phyloP scores from a whole-genome alignment of 2,329 filamentous ascomycete genomes.

The Mycosphaerella sp. region DNA sequence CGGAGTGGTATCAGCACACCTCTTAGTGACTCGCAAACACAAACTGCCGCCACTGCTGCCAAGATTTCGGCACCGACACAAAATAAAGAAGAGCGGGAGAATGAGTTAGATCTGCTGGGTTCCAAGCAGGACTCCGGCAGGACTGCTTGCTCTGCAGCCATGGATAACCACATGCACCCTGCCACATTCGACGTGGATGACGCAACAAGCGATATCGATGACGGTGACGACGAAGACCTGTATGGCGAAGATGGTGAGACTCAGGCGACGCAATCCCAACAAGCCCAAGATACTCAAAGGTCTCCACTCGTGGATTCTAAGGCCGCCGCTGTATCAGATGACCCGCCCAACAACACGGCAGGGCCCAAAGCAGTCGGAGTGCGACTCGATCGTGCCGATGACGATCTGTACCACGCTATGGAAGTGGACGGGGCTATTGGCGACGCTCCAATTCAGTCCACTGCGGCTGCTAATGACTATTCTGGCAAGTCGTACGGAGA shows the following conservation, averaged over 20 bases:
- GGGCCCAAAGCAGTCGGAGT: not conserved
- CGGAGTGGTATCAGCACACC: not conserved
- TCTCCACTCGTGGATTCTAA: not conserved
- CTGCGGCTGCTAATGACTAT: not conserved
- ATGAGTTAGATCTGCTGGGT: slow-evolving; percentile 11
- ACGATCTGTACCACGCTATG: slow-evolving; percentile 10
- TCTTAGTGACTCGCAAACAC: not conserved
- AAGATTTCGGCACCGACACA: slow-evolving; percentile 8
- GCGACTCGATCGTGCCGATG: not conserved
- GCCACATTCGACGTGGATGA: not conserved
- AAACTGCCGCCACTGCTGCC: not conserved
- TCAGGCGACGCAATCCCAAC: not conserved
- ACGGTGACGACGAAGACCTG: slow-evolving; percentile 15
- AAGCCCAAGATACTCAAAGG: not conserved
- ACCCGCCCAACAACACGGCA: not conserved
- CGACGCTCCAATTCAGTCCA: not conserved
- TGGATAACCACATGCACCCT: not conserved
- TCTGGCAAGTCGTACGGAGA: not conserved
- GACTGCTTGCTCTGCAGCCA: not conserved
- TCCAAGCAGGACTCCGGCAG: slow-evolving; percentile 4
- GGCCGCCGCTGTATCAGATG: slow-evolving; percentile 1
- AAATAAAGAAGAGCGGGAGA: slow-evolving; percentile 12
- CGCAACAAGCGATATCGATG: slow-evolving; percentile 9
- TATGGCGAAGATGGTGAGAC: slow-evolving; percentile 7
- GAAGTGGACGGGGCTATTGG: not conserved